Conservation (phyloP, 257 asterid species). For the Solanum verrucosum region DNA sequence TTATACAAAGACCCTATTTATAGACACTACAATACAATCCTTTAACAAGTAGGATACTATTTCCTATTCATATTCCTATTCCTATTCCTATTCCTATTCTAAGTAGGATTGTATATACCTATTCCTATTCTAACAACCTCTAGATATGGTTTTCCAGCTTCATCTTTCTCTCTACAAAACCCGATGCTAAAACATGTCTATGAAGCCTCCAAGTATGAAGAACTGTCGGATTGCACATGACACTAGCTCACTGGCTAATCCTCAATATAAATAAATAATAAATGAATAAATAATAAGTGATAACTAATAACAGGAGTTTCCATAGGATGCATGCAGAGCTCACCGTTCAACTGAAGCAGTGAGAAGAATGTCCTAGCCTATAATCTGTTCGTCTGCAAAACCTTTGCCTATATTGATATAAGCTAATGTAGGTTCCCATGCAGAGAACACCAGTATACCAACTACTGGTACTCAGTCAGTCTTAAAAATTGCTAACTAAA, state of each 20-base stretch:
- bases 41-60: neutral
- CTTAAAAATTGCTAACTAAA: neutral
- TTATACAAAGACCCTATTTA: neutral
- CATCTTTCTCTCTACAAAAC: neutral
- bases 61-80: neutral
- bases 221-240: neutral
- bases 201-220: neutral
- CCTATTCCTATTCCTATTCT: too few species aligned
- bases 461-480: neutral
- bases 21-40: neutral
- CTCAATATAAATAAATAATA: neutral
- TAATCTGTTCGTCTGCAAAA: neutral
- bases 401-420: neutral
- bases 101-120: too few species aligned
- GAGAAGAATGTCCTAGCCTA: neutral
- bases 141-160: neutral
- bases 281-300: neutral
- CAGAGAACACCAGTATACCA: neutral
- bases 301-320: neutral
- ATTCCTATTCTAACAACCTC: neutral
- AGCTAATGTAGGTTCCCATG: neutral
- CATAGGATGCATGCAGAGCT: neutral
- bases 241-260: neutral
- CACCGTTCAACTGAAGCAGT: neutral
- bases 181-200: neutral